Base-by-base conservation (phyloP, 78 protist species). In the Dictyostelium brefeldianum region DNA sequence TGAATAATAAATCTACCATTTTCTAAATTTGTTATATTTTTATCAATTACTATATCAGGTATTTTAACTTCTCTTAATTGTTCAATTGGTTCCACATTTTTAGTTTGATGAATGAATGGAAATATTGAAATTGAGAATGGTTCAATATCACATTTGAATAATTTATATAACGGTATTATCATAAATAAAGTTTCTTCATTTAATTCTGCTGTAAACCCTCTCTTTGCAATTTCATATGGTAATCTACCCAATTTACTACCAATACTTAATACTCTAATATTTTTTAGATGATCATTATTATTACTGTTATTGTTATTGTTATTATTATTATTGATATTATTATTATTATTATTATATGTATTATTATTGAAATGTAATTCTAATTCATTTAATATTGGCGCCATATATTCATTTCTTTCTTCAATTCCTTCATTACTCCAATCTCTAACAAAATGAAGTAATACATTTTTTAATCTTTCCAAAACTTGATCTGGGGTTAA, bases 231-330 rank as follows among this genome's bases (percentile, higher is more conserved):
- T 53, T 82, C 90, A 53, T 82, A 82, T 2, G 90, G 29, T 29
- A 82, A 53, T 50, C 90, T 22, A 82, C 90, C 90, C 15, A 65
- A 41, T 7, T 79, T 79, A 29, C 62, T 11, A 18, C 90, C 80
- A 0, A 79, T 79, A 50, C 64, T 69, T 53, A 82, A 41, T 15
- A 82, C 64, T 10, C 27, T 82, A 47, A 29, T 69, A 17, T 48
- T 31, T 18, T 48, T 17, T 8, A 4, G 14, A 48, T 74, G 46
- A 22, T 48, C n/a, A 74, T 74, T 22, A 53, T 53, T 53, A 53
- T 17, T 53, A 53, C 0, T 64, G 25, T 64, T 64, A 64, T 64
- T 64, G n/a, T 64, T 64, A 22, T 64, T 64, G n/a, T 64, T 22
- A 22, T 64, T 64, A 22, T 64, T 64, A 64, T 64, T 64, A 22